These are phyloP conservation scores for Apophysomyces ossiformis DNA, from an alignment of 371 early-diverging fungal genomes.

Conservation along the genomic window DNA sequence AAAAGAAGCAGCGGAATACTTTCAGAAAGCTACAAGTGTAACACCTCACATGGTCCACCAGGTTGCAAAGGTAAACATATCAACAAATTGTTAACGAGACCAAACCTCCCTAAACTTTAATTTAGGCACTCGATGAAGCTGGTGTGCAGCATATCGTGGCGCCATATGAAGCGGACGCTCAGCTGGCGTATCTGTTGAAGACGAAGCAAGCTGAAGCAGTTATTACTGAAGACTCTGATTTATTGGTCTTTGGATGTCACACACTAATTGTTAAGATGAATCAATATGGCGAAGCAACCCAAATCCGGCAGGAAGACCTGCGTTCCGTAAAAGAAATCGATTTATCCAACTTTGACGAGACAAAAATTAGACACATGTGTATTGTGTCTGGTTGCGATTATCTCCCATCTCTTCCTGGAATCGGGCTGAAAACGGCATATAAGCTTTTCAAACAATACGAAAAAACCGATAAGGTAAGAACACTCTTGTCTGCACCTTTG, in stretches of 20 bases:
- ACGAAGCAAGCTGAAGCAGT: slow-evolving; percentile 78
- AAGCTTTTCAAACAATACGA: slow-evolving; percentile 60
- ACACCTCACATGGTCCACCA: slow-evolving; percentile 80
- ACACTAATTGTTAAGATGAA: slow-evolving; percentile 85
- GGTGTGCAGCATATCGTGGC: slow-evolving; percentile 88
- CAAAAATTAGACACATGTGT: slow-evolving; percentile 87
- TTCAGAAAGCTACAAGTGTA: slow-evolving; percentile 74
- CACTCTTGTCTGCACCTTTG: slow-evolving; percentile 6
- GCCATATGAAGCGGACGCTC: slow-evolving; percentile 99
- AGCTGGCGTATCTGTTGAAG: slow-evolving; percentile 86
- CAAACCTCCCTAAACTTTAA: slow-evolving; percentile 16
- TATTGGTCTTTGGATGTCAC: slow-evolving; percentile 93
- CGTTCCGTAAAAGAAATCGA: slow-evolving; percentile 44
- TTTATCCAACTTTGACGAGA: slow-evolving; percentile 60
- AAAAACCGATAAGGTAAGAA: slow-evolving; percentile 46
- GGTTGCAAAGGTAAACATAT: slow-evolving; percentile 66
- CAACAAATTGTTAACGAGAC: slow-evolving; percentile 20
- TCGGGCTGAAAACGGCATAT: slow-evolving; percentile 89
- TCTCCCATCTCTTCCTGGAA: slow-evolving; percentile 78
- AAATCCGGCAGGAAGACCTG: slow-evolving; percentile 50
- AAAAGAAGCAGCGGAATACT: slow-evolving; percentile 70
- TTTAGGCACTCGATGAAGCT: slow-evolving; percentile 63
- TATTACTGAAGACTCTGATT: slow-evolving; percentile 98
- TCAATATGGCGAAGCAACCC: slow-evolving; percentile 65
- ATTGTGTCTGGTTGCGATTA: slow-evolving; percentile 99